Evolutionary conservation across 2,329 filamentous ascomycete species (phyloP), one percentile per base, ranked within the genome.

Genomic region (Trichoderma cornu-damae): DNA sequence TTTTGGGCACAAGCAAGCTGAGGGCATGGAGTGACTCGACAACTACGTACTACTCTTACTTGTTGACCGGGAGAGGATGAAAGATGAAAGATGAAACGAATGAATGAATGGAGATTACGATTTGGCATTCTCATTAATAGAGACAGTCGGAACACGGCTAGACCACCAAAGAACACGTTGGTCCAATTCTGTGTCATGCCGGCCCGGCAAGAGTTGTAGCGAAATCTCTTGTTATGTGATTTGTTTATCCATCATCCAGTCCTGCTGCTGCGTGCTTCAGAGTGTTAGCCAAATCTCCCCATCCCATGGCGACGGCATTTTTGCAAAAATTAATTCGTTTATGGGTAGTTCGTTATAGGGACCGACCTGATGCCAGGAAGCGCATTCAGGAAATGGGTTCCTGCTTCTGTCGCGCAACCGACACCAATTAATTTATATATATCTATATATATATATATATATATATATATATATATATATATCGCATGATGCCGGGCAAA

Each of bases 91-190:
- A n/a, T n/a, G n/a, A n/a, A n/a, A n/a, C 57, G 61, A 61, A 35
- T 35, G 32, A 35, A 35, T 30, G 44, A 56, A 37, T 43, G 60
- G 59, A 51, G 38, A 59, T 58, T 42, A 63, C 59, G 61, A 63
- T 60, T n/a, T 61, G 59, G 54, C 54, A 53, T 57, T 59, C 56
- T 53, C 54, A 53, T 60, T 60, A 46, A 64, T 65, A 65, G 63
- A 65, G 63, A 65, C 53, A 62, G 59, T 62, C 61, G 57, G n/a
- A 58, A 60, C 32, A 12, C 61, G 50, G 53, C 57, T 60, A 55
- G 59, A 58, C 24, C 42, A 58, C 24, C 42, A 55, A 55, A 28
- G 43, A 52, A 52, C 46, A 48, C 30, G 43, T 47, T 57, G n/a
- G 35, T 48, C 44, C 28, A 42, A 18, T 24, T n/a, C 12, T 28